Percentiles rank a stretch among this genome's conserved stretches.
Evolutionary conservation across 306 rosid genomes (phyloP).

Genomic region (Citrullus colocynthis): DNA sequence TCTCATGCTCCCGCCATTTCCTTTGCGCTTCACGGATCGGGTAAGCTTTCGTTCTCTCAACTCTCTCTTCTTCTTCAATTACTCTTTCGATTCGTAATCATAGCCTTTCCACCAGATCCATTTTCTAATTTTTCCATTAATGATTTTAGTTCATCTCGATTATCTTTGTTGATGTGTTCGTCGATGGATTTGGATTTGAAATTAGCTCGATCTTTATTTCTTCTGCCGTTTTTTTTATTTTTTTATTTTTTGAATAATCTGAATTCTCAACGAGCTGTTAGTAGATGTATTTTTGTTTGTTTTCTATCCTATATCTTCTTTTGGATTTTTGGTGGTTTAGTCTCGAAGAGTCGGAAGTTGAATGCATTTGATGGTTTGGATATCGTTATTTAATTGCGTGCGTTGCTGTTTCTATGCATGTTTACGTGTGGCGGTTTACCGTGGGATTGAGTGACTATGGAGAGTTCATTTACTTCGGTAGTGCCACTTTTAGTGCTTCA

Average conservation of each 20-base stretch:
- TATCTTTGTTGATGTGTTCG: not conserved
- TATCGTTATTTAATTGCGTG: not conserved
- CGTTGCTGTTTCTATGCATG: not conserved
- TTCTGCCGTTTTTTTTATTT: not conserved
- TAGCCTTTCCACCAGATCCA: not conserved
- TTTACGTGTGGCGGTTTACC: not conserved
- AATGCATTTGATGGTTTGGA: not conserved
- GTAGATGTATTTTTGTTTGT: not conserved
- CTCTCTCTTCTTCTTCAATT: not conserved
- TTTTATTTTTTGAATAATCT: not conserved
- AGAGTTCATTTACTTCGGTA: not conserved
- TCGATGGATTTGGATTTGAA: not conserved
- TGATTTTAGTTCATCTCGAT: not conserved
- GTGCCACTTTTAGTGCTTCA: not conserved
- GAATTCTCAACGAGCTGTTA: not conserved
- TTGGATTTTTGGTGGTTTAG: not conserved
- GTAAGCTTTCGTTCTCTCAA: slow-evolving; percentile 1
- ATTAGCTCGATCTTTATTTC: not conserved
- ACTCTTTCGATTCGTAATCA: not conserved
- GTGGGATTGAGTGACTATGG: not conserved
- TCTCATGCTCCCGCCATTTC: slow-evolving; percentile 8
- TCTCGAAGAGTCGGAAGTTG: not conserved
- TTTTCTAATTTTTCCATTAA: not conserved
- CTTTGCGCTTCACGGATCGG: not conserved
- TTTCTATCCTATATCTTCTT: not conserved